phyloP scores from a whole-genome alignment of 2,329 filamentous ascomycete genomes.

The Stachybotrys echinatus region DNA sequence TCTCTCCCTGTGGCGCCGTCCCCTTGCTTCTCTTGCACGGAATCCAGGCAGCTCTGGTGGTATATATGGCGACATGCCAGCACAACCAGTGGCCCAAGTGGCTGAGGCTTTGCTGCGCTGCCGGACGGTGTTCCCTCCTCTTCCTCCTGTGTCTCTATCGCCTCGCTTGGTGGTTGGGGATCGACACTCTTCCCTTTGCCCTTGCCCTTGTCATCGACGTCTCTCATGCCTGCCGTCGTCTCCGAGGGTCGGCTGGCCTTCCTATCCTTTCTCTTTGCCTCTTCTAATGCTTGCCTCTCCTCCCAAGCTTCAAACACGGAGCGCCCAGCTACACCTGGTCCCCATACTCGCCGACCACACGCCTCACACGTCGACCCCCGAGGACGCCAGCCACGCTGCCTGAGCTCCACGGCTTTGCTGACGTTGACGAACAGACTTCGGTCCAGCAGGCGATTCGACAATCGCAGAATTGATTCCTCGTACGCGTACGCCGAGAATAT shows the following conservation, averaged over 20 bases:
- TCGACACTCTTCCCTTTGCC: conserved; percentile 38
- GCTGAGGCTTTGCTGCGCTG: conserved; percentile 30
- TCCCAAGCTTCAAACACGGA: conserved; percentile 82
- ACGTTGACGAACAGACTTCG: conserved; percentile 86
- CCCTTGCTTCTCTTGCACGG: conserved; percentile 50
- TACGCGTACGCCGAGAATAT: conserved; percentile 96
- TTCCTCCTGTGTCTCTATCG: conserved; percentile 12
- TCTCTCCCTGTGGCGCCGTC: conserved; percentile 42
- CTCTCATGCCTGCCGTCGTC: too few relatives aligned
- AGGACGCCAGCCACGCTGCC: conserved; percentile 85
- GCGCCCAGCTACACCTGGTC: conserved; percentile 68
- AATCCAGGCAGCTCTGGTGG: conserved; percentile 64
- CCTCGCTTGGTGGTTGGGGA: conserved; percentile 35
- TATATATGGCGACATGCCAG: conserved; percentile 68
- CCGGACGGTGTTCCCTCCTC: not conserved
- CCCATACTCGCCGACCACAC: conserved; percentile 81
- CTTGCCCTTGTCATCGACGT: conserved; percentile 28
- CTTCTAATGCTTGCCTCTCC: conserved; percentile 46
- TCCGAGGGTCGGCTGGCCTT: conserved; percentile 38
- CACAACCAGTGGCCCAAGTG: conserved; percentile 61
- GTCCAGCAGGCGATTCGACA: conserved; percentile 83
- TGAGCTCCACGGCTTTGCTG: conserved; percentile 63
- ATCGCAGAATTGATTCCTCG: conserved; percentile 79
- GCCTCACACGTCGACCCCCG: conserved; percentile 82
- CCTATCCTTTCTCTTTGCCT: conserved; percentile 36